These are phyloP conservation scores for Inonotus hispidus DNA, from an alignment of 1,284 basidiomycete species.

Conservation along the genomic window DNA sequence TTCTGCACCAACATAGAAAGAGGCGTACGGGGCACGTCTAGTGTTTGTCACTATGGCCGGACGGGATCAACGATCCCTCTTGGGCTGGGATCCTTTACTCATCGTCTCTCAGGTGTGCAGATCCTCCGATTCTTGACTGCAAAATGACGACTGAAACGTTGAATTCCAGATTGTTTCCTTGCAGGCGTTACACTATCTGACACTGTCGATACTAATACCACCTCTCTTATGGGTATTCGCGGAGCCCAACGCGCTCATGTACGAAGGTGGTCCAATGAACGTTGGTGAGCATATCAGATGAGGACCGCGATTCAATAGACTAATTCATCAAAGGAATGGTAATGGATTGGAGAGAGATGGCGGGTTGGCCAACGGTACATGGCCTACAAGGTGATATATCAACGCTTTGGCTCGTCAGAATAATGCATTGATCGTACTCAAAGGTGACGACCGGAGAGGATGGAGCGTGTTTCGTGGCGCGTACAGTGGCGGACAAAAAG, in stretches of 20 bases:
- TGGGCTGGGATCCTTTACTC: constrained; percentile 71
- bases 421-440: not conserved
- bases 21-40: too few species aligned
- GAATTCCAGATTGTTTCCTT: constrained; percentile 78
- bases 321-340: constrained; percentile 59
- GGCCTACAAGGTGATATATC: constrained; percentile 42
- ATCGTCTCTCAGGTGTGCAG: constrained; percentile 61
- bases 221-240: constrained; percentile 75
- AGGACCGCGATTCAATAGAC: not conserved
- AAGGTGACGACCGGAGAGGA: constrained; percentile 38
- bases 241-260: constrained; percentile 64
- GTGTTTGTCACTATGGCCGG: constrained; percentile 12
- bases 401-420: not conserved
- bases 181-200: constrained; percentile 90
- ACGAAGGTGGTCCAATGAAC: constrained; percentile 82
- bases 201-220: constrained; percentile 79
- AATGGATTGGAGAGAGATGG: constrained; percentile 97
- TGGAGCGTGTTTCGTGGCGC: constrained; percentile 65
- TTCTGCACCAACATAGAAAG: too few species aligned
- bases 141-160: not conserved
- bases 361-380: constrained; percentile 69
- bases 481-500: constrained; percentile 71
- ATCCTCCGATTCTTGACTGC: not conserved
- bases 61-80: constrained; percentile 8
- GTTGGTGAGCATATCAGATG: constrained; percentile 47